A percentile compares a stretch with the other conserved stretches of the same genome.
Conservation (phyloP, 208 protist species). For the Wallacemonas collosoma region DNA sequence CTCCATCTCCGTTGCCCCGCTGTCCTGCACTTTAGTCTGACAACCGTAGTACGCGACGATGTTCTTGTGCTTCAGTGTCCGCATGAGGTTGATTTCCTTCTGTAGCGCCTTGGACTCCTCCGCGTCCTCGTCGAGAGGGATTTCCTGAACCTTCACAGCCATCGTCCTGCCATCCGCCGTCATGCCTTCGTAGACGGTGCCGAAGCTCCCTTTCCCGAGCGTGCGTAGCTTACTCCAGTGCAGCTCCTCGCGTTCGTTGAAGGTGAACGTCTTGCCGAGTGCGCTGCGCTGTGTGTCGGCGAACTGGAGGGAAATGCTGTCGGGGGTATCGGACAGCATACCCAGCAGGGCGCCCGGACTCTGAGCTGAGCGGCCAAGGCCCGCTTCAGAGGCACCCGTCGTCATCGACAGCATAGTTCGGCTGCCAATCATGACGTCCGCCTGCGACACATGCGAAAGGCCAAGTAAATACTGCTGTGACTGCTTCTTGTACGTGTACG, state of each 20-base stretch:
- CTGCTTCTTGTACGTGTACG: constrained; percentile 38
- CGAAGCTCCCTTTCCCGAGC: constrained; percentile 87
- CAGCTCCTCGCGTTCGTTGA: constrained; percentile 54
- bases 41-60: constrained; percentile 92
- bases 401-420: background rate
- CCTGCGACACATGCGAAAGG: constrained; percentile 11
- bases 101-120: constrained; percentile 63
- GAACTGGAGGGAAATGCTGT: constrained; percentile 38
- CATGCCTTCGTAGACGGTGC: constrained; percentile 90
- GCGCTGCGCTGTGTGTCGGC: constrained; percentile 32
- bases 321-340: constrained; percentile 6
- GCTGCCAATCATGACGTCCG: background rate
- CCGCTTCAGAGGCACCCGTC: background rate
- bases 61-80: constrained; percentile 78
- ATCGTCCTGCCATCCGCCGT: constrained; percentile 81
- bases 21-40: constrained; percentile 55
- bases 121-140: constrained; percentile 60
- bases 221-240: constrained; percentile 78
- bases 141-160: constrained; percentile 89
- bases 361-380: background rate
- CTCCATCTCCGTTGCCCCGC: constrained; percentile 70
- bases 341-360: constrained; percentile 12
- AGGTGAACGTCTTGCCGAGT: constrained; percentile 33
- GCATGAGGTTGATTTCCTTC: constrained; percentile 88
- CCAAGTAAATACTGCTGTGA: constrained; percentile 18